These are phyloP conservation scores for Trichoderma brevicompactum DNA, from an alignment of 2,329 filamentous ascomycete species.

Conservation along the genomic window DNA sequence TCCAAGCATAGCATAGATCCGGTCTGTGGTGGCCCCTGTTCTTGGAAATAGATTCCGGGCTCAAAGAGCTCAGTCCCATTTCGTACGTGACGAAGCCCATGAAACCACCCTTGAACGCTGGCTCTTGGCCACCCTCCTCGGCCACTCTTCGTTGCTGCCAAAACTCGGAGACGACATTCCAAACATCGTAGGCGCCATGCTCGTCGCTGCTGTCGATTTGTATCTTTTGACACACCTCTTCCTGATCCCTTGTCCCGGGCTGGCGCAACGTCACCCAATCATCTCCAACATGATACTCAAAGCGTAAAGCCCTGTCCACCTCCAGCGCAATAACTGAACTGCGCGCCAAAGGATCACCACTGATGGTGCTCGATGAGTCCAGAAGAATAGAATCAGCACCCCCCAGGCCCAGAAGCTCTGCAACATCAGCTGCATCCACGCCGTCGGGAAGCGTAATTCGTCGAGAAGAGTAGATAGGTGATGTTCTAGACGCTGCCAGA, in stretches of 20 bases:
- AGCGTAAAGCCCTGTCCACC: conserved; percentile 57
- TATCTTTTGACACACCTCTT: conserved; percentile 38
- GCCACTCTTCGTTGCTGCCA: conserved; percentile 39
- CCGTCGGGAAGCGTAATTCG: conserved; percentile 51
- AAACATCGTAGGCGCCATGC: conserved; percentile 46
- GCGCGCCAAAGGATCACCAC: conserved; percentile 49
- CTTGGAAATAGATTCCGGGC: conserved; percentile 37
- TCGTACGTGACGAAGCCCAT: conserved; percentile 88
- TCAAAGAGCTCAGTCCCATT: conserved; percentile 62
- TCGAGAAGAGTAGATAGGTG: conserved; percentile 46
- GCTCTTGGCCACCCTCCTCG: conserved; percentile 30
- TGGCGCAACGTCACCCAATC: conserved; percentile 41
- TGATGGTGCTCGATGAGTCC: conserved; percentile 62
- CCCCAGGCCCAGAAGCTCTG: conserved; percentile 52
- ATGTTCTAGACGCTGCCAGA: conserved; percentile 39
- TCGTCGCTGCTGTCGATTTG: conserved; percentile 35
- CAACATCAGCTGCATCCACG: conserved; percentile 58
- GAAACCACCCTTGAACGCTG: conserved; percentile 79
- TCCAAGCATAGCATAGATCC: conserved; percentile 76
- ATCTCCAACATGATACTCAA: conserved; percentile 63
- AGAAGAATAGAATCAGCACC: conserved; percentile 58
- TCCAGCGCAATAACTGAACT: conserved; percentile 77
- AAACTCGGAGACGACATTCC: conserved; percentile 57
- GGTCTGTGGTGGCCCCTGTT: conserved; percentile 53
- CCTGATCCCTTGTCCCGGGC: conserved; percentile 32